A percentile compares a stretch with the other conserved stretches of the same genome.
Evolutionary conservation across 2,329 filamentous ascomycete species (phyloP).

Genomic region (Lasiodiplodia citricola): DNA sequence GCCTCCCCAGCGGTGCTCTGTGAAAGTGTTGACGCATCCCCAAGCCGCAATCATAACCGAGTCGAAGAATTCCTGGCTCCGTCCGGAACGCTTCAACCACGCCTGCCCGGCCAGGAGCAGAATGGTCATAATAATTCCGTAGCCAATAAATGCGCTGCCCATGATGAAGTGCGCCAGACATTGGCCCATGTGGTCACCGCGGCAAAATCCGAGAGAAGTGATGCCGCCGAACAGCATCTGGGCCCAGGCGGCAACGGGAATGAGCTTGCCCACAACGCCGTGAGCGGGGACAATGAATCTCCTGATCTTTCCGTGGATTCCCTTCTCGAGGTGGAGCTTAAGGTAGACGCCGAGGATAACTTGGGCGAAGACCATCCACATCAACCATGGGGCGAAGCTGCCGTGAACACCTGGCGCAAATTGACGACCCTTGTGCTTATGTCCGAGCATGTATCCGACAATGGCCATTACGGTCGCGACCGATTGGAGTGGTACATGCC

Average conservation of each 20-base stretch:
- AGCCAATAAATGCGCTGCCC: slow-evolving; percentile 94
- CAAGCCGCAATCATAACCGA: slow-evolving; percentile 87
- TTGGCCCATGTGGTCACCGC: slow-evolving; percentile 87
- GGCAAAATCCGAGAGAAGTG: slow-evolving; percentile 88
- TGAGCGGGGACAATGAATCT: slow-evolving; percentile 74
- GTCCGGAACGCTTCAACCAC: slow-evolving; percentile 81
- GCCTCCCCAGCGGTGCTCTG: slow-evolving; percentile 91
- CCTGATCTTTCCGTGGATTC: slow-evolving; percentile 79
- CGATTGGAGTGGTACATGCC: slow-evolving; percentile 90
- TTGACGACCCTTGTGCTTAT: slow-evolving; percentile 85
- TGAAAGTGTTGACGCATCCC: slow-evolving; percentile 98
- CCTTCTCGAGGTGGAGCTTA: slow-evolving; percentile 84
- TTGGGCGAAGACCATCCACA: slow-evolving; percentile 79
- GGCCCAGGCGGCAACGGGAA: slow-evolving; percentile 86
- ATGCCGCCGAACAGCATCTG: slow-evolving; percentile 98
- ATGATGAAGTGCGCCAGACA: slow-evolving; percentile 98
- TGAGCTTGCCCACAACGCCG: slow-evolving; percentile 80
- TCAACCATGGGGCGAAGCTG: slow-evolving; percentile 78
- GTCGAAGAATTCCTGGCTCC: slow-evolving; percentile 97
- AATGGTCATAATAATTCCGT: slow-evolving; percentile 86
- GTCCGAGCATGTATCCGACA: slow-evolving; percentile 87
- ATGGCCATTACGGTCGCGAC: slow-evolving; percentile 76
- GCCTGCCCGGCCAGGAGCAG: slow-evolving; percentile 85
- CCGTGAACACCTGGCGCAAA: slow-evolving; percentile 84
- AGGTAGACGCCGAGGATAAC: slow-evolving; percentile 84